Conservation (phyloP, 208 protist species). For the Angomonas ambiguus region DNA sequence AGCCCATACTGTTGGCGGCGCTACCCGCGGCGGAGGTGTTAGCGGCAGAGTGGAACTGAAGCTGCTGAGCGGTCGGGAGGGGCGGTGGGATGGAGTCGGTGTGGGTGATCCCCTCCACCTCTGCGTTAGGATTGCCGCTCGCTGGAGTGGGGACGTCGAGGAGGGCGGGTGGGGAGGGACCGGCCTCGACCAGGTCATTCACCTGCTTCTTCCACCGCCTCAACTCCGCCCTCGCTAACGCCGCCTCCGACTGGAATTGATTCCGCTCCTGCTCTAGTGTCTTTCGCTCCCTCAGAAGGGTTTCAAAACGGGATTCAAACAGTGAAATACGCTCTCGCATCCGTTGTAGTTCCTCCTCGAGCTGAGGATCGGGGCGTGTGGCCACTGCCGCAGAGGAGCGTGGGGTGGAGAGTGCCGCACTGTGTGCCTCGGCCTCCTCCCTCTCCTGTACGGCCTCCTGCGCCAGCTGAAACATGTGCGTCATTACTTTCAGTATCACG, state of each 20-base stretch:
- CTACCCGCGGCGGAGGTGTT: neutral
- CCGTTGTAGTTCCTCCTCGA: constrained; percentile 33
- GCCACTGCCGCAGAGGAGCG: neutral
- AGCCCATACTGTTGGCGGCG: constrained; percentile 34
- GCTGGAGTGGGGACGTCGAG: no score
- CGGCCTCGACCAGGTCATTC: constrained; percentile 8
- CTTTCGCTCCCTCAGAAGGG: constrained; percentile 17
- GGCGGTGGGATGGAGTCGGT: neutral
- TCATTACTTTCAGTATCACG: constrained; percentile 52
- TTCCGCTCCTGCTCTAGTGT: constrained; percentile 49
- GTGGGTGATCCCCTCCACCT: neutral
- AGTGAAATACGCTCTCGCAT: constrained; percentile 41
- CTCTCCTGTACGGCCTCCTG: constrained; percentile 23
- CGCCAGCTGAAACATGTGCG: constrained; percentile 70
- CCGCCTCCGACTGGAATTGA: constrained; percentile 70
- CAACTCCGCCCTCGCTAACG: constrained; percentile 60
- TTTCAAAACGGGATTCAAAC: constrained; percentile 34
- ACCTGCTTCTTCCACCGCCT: constrained; percentile 50
- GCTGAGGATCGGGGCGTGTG: constrained; percentile 12
- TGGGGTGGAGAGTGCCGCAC: neutral
- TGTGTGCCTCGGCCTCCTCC: neutral
- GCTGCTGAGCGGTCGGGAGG: neutral
- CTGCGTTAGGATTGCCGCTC: no score
- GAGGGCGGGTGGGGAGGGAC: neutral
- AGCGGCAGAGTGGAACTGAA: neutral